A percentile compares a stretch with the other conserved stretches of the same genome.
Evolutionary conservation across 805 yeast genomes (phyloP).

Genomic region (Ogataea sp.): DNA sequence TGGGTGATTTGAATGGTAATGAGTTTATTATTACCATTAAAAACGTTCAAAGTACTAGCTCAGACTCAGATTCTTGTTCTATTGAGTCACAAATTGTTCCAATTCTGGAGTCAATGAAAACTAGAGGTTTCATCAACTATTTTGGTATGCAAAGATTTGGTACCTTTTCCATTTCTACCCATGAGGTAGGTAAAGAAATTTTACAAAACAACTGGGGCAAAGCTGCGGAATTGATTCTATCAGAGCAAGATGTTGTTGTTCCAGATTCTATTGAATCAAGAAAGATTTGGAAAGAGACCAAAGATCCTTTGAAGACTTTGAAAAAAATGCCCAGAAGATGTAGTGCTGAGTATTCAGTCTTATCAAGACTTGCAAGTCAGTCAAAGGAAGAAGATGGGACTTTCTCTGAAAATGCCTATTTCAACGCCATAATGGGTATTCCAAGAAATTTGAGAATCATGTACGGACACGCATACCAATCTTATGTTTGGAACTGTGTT

Average conservation of each 20-base stretch:
- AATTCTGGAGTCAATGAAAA: conserved; percentile 50
- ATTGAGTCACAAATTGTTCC: conserved; percentile 24
- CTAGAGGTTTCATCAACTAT: conserved; percentile 82
- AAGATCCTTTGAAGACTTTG: conserved; percentile 57
- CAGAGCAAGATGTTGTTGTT: conserved; percentile 77
- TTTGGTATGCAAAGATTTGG: conserved; percentile 99
- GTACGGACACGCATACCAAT: conserved; percentile 97
- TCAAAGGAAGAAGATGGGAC: conserved; percentile 33
- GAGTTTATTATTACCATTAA: conserved; percentile 82
- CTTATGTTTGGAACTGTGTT: conserved; percentile 87
- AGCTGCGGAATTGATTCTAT: conserved; percentile 70
- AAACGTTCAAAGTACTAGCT: conserved; percentile 44
- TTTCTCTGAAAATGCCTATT: conserved; percentile 48
- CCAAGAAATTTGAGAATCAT: conserved; percentile 89
- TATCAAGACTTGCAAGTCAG: conserved; percentile 51
- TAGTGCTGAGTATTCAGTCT: conserved; percentile 72
- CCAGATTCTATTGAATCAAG: conserved; percentile 84
- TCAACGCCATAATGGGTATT: conserved; percentile 76
- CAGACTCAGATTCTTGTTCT: conserved; percentile 18
- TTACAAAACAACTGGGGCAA: conserved; percentile 68
- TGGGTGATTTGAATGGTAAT: conserved; percentile 86
- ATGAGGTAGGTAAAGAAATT: conserved; percentile 68
- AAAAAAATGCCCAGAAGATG: conserved; percentile 81
- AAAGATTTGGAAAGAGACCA: conserved; percentile 68
- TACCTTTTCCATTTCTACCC: conserved; percentile 89